Evolutionary conservation across 176 grass and related monocot species (phyloP), one percentile per base, ranked within the genome.

Genomic region (Luzula sylvatica): DNA sequence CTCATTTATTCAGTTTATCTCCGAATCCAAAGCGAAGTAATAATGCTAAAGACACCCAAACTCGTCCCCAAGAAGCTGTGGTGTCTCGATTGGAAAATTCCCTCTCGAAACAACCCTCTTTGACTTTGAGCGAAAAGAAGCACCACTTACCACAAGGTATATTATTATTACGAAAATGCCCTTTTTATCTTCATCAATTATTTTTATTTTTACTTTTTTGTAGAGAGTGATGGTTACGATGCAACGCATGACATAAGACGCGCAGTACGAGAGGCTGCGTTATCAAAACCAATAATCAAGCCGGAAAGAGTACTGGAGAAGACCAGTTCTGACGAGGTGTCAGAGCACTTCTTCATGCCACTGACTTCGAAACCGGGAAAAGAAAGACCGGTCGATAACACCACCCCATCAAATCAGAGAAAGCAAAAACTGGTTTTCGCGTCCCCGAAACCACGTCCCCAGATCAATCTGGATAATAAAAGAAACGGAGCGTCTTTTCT

Each of bases 331-430:
- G 30, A 35, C 30, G 30, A 35, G 30, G 7, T 58, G 53, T 82
- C 93, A 21, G 71, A 86, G 61, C 84, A 99, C 61, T 99, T 92
- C 62, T 99, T 92, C 66, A 80, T 87, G 65, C 82, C 93, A 2
- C 13, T 92, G 2, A 77, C 78, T 32, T 55, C 78, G 64, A 53
- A 42, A 57, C 41, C 43, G 56, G 48, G 81, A 43, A 71, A 46
- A 53, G 81, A 83, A 38, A 82, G 81, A 54, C 50, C 81, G 46
- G 72, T 72, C 9, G 57, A 64, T 28, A 64, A 15, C 42, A 45
- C 15, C 14, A 64, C 65, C 3, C 42, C 49, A 19, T 38, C 54
- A 26, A 80, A 83, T 75, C 51, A 51, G 38, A 70, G 69, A 55
- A 92, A 87, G 68, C 78, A 83, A 56, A 76, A 27, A 52, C 56